A percentile compares a stretch with the other conserved stretches of the same genome.
Evolutionary conservation across 176 grass and related monocot species (phyloP).

Genomic region (Lolium perenne): DNA sequence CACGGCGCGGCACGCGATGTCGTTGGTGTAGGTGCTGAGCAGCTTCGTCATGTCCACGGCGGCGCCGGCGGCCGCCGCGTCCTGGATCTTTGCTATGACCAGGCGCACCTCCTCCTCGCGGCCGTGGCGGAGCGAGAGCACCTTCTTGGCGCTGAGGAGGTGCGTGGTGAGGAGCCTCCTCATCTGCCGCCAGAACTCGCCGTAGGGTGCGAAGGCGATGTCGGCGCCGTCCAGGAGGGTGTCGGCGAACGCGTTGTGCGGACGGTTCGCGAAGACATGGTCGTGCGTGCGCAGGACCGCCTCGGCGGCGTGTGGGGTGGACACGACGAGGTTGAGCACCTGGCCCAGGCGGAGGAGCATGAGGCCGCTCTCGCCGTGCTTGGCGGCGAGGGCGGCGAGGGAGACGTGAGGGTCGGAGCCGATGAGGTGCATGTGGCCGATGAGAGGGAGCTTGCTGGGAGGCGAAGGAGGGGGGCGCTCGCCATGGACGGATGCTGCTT

Average conservation of each 20-base stretch:
- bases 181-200: slow-evolving; percentile 21
- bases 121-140: background rate
- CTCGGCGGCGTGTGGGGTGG: background rate
- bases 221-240: background rate
- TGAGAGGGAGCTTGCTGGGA: background rate
- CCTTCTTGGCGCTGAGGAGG: slow-evolving; percentile 7
- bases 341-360: slow-evolving; percentile 18
- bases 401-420: slow-evolving; percentile 19
- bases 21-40: slow-evolving; percentile 9
- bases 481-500: background rate
- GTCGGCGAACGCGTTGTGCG: slow-evolving; percentile 12
- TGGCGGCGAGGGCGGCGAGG: background rate
- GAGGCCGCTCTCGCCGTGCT: slow-evolving; percentile 12
- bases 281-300: slow-evolving; percentile 14
- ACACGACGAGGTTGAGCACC: slow-evolving; percentile 16
- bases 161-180: background rate
- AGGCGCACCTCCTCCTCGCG: slow-evolving; percentile 11
- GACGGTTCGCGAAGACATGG: slow-evolving; percentile 14
- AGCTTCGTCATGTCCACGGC: background rate
- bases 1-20: slow-evolving; percentile 1
- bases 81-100: background rate
- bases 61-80: background rate
- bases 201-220: slow-evolving; percentile 15
- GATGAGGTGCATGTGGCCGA: slow-evolving; percentile 28
- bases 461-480: background rate